Conservation (phyloP, 164 flowering plant genomes). For the Liquidambar formosana region DNA sequence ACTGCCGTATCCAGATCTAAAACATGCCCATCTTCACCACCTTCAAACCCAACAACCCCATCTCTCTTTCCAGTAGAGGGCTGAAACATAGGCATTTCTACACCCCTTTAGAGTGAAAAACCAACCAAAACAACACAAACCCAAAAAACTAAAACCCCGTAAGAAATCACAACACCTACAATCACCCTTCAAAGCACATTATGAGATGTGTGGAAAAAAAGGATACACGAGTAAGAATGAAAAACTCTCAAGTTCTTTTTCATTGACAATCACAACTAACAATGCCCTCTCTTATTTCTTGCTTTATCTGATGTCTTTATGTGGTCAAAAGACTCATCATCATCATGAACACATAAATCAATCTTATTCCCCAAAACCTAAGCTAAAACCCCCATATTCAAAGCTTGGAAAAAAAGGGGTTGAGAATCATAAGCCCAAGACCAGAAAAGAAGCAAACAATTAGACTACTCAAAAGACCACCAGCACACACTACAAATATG, state of each 20-base stretch:
- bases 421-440: slow-evolving; percentile 4
- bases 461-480: slow-evolving; percentile 19
- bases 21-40: slow-evolving; percentile 41
- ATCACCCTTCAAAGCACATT: slow-evolving; percentile 14
- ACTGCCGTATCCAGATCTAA: slow-evolving; percentile 62
- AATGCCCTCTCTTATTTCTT: slow-evolving; percentile 7
- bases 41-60: slow-evolving; percentile 30
- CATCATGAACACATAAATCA: slow-evolving; percentile 18
- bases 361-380: slow-evolving; percentile 14
- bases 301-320: slow-evolving; percentile 20
- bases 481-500: slow-evolving; percentile 18
- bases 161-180: slow-evolving; percentile 14
- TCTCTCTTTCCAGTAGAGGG: slow-evolving; percentile 16
- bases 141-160: slow-evolving; percentile 9
- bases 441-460: neutral
- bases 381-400: slow-evolving; percentile 17
- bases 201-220: slow-evolving; percentile 13
- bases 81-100: slow-evolving; percentile 29
- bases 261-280: slow-evolving; percentile 22
- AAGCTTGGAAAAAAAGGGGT: slow-evolving; percentile 23
- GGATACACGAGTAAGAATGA: neutral
- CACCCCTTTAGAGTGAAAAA: neutral
- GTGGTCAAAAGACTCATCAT: slow-evolving; percentile 35
- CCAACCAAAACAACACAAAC: slow-evolving; percentile 2
- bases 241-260: slow-evolving; percentile 5